Base-by-base conservation (phyloP, 495 filamentous ascomycete species). In the Penicillium angulare region DNA sequence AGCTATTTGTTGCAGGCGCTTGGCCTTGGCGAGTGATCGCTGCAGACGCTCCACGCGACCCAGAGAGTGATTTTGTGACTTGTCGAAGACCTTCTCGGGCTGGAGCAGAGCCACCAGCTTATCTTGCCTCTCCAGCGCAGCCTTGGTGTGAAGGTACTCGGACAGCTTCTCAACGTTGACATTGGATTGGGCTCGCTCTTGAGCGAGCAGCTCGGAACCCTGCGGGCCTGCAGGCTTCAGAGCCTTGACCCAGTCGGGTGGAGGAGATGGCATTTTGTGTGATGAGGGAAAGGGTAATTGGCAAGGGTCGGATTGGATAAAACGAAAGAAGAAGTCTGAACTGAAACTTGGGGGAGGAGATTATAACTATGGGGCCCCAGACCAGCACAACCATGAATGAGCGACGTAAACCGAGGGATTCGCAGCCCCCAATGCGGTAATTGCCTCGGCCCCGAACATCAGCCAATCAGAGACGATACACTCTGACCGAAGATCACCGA, bases 1-100 rank as follows among this genome's bases (percentile, higher is more conserved):
- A 17, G 79, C 71, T 43, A 90, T 65, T 59, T 86, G 80, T 45
- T 83, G 75, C 49, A 89, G 72, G 34, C 79, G 79, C 74, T 89
- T 89, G 29, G 72, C 81, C 55, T 82, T 68, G 43, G 79, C 83
- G 40, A 88, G 64, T 15, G 84, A 77, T 0, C 76, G 78, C 59
- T 84, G 75, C 53, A 88, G 80, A 18, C 78, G 75, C 49, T 85
- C 83, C n/a, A 81, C 77, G 31, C 84, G 73, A 41, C 85, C 83
- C 47, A 78, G 67, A 43, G 81, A 81, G 65, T 86, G 84, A 54
- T 86, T 88, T 52, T 84, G 79, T 4, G 79, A 81, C 62, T 87
- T 88, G 62, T 87, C 81, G 52, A 88, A 88, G 38, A 85, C 77
- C 55, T 79, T 76, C 42, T 88, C 82, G 0, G 71, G 52, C 57